phyloP scores from a whole-genome alignment of 148 eudicot species.

The Vaccinium myrtillus region DNA sequence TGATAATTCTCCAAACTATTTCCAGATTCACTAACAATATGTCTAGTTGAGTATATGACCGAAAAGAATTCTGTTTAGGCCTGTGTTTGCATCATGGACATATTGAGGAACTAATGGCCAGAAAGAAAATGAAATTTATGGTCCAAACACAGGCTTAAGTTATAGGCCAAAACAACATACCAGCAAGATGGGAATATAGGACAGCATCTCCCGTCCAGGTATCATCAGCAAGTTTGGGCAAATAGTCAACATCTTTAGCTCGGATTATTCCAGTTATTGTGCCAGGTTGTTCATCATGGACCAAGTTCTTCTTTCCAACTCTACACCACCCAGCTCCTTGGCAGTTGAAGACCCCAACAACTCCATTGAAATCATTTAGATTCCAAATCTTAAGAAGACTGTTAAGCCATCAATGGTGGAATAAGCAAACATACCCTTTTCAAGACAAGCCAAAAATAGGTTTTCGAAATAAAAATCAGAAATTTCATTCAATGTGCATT shows the following conservation, averaged over 20 bases:
- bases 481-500: background rate
- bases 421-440: background rate
- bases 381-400: slow-evolving; percentile 89
- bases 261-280: slow-evolving; percentile 48
- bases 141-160: background rate
- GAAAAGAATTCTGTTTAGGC: background rate
- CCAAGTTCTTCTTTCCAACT: slow-evolving; percentile 67
- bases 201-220: slow-evolving; percentile 64
- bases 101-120: background rate
- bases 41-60: background rate
- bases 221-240: slow-evolving; percentile 48
- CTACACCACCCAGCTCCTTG: slow-evolving; percentile 97
- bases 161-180: slow-evolving; percentile 29
- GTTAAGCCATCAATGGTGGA: slow-evolving; percentile 12
- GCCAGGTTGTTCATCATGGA: slow-evolving; percentile 73
- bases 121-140: background rate
- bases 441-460: background rate
- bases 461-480: background rate
- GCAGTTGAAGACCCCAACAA: slow-evolving; percentile 85
- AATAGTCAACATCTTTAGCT: slow-evolving; percentile 61
- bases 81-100: background rate
- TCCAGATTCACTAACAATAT: background rate
- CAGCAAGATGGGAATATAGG: slow-evolving; percentile 55
- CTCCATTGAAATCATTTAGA: slow-evolving; percentile 71
- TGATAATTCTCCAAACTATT: background rate